Conservation (phyloP, 108 stramenopile genomes). For the Pelagomonas calceolata region DNA sequence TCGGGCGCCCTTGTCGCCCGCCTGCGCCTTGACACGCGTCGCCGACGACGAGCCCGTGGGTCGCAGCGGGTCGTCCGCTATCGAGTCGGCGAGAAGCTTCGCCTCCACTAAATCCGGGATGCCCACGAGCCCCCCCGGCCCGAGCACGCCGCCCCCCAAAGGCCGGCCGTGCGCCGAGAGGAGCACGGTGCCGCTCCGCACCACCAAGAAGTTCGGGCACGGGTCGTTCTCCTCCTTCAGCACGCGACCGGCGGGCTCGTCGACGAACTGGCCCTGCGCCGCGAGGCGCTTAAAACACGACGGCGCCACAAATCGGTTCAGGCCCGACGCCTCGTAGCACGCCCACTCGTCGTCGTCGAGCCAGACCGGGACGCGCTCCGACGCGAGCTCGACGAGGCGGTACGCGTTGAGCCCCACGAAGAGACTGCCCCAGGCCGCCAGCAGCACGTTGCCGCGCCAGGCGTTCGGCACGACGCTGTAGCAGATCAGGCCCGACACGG, state of each 20-base stretch:
- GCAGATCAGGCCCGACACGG: not conserved
- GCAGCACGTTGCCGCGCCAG: not conserved
- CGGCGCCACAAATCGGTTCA: not conserved
- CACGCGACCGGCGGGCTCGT: not conserved
- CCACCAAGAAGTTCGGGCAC: not conserved
- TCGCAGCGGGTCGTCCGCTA: no score
- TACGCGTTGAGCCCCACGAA: not conserved
- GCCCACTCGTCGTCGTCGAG: not conserved
- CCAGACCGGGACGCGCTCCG: not conserved
- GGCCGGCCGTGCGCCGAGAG: not conserved
- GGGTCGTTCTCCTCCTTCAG: not conserved
- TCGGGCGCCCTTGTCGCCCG: not conserved
- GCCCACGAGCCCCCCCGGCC: not conserved
- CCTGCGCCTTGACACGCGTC: not conserved
- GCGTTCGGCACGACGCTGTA: not conserved
- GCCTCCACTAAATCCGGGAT: not conserved
- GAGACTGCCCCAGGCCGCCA: not conserved
- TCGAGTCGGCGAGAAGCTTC: no score
- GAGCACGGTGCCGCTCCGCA: not conserved
- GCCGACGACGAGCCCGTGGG: not conserved
- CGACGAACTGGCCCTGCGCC: not conserved
- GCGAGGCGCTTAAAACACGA: not conserved
- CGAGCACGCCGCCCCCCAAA: not conserved
- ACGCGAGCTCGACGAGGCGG: not conserved
- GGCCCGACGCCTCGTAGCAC: not conserved